Percentiles rank a stretch among this genome's conserved stretches.
phyloP scores from a whole-genome alignment of 345 rosid species.

The Mallotus nudiflorus region DNA sequence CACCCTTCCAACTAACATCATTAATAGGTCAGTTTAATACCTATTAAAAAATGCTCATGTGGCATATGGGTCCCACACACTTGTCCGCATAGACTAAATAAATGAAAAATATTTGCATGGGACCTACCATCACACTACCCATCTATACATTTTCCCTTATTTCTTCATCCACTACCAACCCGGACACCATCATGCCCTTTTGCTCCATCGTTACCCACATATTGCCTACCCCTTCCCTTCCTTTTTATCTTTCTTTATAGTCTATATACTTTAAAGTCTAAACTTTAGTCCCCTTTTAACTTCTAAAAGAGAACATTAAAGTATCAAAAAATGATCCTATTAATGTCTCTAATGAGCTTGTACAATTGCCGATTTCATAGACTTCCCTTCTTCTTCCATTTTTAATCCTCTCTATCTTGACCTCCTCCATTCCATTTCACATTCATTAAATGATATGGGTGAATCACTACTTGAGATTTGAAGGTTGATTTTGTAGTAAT shows the following conservation, averaged over 20 bases:
- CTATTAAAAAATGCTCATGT: no score
- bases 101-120: no score
- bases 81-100: no score
- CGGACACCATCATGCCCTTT: background rate
- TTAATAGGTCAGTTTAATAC: no score
- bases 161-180: background rate
- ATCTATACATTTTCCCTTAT: no score
- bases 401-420: slow-evolving; percentile 54
- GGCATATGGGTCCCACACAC: no score
- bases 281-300: background rate
- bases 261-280: background rate
- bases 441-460: slow-evolving; percentile 54
- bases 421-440: slow-evolving; percentile 50
- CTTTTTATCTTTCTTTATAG: background rate
- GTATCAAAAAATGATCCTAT: slow-evolving; percentile 44
- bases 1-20: no score
- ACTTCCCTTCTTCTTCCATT: slow-evolving; percentile 41
- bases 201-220: slow-evolving; percentile 13
- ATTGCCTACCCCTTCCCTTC: background rate
- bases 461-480: no score
- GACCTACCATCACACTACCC: no score
- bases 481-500: no score
- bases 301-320: background rate
- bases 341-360: slow-evolving; percentile 26
- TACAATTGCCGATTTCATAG: slow-evolving; percentile 56